These are phyloP conservation scores for Dryas alaskensis DNA, from an alignment of 306 rosid species.

Conservation along the genomic window DNA sequence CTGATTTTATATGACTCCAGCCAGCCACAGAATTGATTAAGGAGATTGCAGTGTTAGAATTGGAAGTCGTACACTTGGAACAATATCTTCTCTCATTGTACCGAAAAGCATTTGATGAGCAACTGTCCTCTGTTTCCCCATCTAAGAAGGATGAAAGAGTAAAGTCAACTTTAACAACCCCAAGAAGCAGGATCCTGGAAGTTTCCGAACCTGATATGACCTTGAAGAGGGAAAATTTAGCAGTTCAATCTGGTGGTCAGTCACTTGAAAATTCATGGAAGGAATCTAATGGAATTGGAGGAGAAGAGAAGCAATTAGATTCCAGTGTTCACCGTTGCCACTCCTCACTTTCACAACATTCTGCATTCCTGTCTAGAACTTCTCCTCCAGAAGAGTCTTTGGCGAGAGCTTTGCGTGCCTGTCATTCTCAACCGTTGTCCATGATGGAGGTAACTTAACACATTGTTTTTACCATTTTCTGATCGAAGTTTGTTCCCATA, in stretches of 20 bases:
- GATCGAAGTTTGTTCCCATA: neutral
- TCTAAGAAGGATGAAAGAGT: conserved; percentile 46
- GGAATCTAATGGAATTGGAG: conserved; percentile 36
- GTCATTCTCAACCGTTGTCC: conserved; percentile 91
- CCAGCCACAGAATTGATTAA: conserved; percentile 85
- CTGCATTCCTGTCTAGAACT: conserved; percentile 47
- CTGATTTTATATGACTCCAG: conserved; percentile 44
- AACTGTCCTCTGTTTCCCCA: conserved; percentile 54
- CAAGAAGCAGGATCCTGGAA: conserved; percentile 32
- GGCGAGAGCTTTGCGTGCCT: conserved; percentile 60
- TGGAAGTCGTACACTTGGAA: conserved; percentile 89
- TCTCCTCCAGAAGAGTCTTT: conserved; percentile 59
- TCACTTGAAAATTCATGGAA: conserved; percentile 35
- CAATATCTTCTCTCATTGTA: conserved; percentile 91
- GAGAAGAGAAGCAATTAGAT: conserved; percentile 56
- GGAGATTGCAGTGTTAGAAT: conserved; percentile 84
- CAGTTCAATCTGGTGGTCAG: conserved; percentile 43
- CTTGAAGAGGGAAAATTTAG: conserved; percentile 42
- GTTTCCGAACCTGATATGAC: conserved; percentile 39
- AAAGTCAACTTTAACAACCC: conserved; percentile 43
- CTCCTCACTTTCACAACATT: conserved; percentile 68
- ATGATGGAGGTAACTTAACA: conserved; percentile 68
- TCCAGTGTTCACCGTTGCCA: conserved; percentile 81
- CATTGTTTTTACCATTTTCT: neutral
- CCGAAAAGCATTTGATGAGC: conserved; percentile 84